These are phyloP conservation scores for Yamadazyma siamensis DNA, from an alignment of 1,139 yeast species.

Conservation along the genomic window DNA sequence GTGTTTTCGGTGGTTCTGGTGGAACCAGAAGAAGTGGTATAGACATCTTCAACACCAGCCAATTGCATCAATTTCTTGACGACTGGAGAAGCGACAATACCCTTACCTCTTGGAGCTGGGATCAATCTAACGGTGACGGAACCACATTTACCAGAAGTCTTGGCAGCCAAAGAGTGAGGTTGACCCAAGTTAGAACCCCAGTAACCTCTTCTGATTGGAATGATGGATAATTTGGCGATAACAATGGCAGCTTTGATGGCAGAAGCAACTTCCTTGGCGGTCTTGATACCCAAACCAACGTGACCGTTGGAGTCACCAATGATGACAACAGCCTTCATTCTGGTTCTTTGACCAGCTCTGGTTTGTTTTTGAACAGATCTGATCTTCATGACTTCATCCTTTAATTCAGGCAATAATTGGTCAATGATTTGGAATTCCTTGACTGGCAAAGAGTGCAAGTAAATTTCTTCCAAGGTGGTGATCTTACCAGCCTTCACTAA, in stretches of 20 bases:
- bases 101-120: slow-evolving; percentile 99
- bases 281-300: slow-evolving; percentile 99
- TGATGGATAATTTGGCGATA: slow-evolving; percentile 97
- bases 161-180: slow-evolving; percentile 98
- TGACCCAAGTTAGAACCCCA: slow-evolving; percentile 99
- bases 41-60: slow-evolving; percentile 99
- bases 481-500: slow-evolving; percentile 98
- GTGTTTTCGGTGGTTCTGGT: slow-evolving; percentile 99
- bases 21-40: slow-evolving; percentile 98
- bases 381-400: slow-evolving; percentile 99
- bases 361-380: slow-evolving; percentile 99
- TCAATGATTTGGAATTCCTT: slow-evolving; percentile 99
- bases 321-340: slow-evolving; percentile 99
- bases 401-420: slow-evolving; percentile 90
- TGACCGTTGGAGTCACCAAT: slow-evolving; percentile 99
- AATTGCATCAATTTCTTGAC: slow-evolving; percentile 98
- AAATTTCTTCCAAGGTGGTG: slow-evolving; percentile 95
- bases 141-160: slow-evolving; percentile 99
- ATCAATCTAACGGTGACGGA: slow-evolving; percentile 97
- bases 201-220: slow-evolving; percentile 99
- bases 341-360: slow-evolving; percentile 99
- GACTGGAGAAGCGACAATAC: slow-evolving; percentile 99
- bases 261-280: slow-evolving; percentile 99
- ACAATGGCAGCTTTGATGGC: slow-evolving; percentile 99
- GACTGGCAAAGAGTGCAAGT: slow-evolving; percentile 98